phyloP scores from a whole-genome alignment of 345 rosid genomes.

The Brassica rapa region DNA sequence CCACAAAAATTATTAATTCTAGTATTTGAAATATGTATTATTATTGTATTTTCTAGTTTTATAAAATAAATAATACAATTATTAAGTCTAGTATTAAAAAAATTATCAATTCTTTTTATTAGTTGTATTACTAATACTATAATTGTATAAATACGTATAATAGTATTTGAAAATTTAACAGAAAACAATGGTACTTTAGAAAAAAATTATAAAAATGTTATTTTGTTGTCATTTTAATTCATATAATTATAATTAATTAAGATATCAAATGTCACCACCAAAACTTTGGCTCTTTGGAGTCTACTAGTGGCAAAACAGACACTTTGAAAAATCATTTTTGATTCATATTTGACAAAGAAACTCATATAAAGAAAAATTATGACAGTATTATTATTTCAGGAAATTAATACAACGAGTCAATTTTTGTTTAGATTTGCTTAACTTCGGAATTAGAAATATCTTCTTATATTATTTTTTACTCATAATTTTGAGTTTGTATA shows the following conservation, averaged over 20 bases:
- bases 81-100: no score
- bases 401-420: conserved; percentile 3
- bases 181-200: background rate
- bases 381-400: background rate
- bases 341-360: background rate
- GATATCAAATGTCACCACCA: background rate
- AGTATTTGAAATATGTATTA: no score
- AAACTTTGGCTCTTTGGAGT: background rate
- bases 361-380: background rate
- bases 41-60: no score
- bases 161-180: background rate
- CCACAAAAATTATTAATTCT: no score
- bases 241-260: background rate
- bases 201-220: background rate
- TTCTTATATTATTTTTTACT: conserved; percentile 4
- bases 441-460: background rate
- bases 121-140: no score
- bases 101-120: no score
- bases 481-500: conserved; percentile 15
- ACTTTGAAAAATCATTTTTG: background rate
- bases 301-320: background rate
- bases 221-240: background rate
- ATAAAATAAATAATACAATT: no score
- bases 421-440: conserved; percentile 24
- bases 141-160: background rate